Evolutionary conservation across 2,329 filamentous ascomycete species (phyloP).

Genomic region (Cryoendolithus antarcticus): DNA sequence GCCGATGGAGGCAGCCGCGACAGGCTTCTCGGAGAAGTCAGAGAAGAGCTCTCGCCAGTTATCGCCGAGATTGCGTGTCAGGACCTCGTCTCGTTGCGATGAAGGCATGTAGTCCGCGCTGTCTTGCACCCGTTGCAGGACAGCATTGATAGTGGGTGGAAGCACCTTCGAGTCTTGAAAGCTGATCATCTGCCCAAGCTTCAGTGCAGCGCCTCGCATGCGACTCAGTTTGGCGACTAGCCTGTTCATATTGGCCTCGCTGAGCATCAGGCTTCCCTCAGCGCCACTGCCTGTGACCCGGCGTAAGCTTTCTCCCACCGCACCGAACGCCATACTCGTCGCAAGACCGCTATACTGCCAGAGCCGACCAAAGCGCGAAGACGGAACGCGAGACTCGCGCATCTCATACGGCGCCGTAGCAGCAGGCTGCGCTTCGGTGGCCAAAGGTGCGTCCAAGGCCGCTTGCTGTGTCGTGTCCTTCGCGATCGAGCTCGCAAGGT

Average conservation of each 20-base stretch:
- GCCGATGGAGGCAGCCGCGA: conserved; percentile 92
- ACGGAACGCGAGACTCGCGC: conserved; percentile 79
- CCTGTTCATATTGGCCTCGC: conserved; percentile 80
- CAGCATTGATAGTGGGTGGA: conserved; percentile 72
- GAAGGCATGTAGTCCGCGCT: conserved; percentile 96
- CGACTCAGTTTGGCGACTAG: conserved; percentile 84
- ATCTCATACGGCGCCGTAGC: conserved; percentile 47
- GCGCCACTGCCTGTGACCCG: conserved; percentile 59
- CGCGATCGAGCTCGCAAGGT: conserved; percentile 25
- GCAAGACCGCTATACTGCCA: conserved; percentile 94
- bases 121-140: conserved; percentile 89
- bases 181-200: conserved; percentile 95
- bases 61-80: conserved; percentile 62
- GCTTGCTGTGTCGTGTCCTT: conserved; percentile 17
- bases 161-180: conserved; percentile 97
- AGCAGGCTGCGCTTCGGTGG: not conserved
- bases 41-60: conserved; percentile 77
- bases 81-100: conserved; percentile 78
- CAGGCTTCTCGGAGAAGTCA: conserved; percentile 78
- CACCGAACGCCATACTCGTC: conserved; percentile 89
- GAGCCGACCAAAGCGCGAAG: conserved; percentile 71
- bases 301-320: conserved; percentile 72
- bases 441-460: not conserved
- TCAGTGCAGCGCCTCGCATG: conserved; percentile 91
- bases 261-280: conserved; percentile 71